Conservation (phyloP, 73 alveolate genomes). For the Tetrahymena elliotti region DNA sequence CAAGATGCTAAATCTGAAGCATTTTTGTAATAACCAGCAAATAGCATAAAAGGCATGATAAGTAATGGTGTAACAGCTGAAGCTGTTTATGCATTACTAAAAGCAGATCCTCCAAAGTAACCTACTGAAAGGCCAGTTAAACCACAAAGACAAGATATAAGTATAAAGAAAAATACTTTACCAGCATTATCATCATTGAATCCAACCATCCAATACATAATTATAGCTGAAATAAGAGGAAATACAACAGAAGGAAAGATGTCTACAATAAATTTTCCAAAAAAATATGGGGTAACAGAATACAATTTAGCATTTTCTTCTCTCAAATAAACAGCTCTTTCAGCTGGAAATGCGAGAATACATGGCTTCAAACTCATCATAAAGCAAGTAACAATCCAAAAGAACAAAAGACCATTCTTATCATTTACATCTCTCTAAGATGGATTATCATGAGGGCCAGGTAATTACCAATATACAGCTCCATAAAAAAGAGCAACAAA, state of each 20-base stretch:
- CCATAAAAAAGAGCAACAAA: not conserved
- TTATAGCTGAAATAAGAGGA: slow-evolving; percentile 12
- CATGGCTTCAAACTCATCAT: slow-evolving; percentile 11
- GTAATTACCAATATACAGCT: not conserved
- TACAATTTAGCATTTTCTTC: slow-evolving; percentile 34
- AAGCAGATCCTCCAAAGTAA: slow-evolving; percentile 44
- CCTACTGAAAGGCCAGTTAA: slow-evolving; percentile 43
- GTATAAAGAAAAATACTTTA: not conserved
- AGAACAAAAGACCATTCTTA: not conserved
- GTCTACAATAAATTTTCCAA: slow-evolving; percentile 25
- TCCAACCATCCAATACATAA: slow-evolving; percentile 40
- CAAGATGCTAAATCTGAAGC: slow-evolving; percentile 36
- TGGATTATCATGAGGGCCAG: not conserved
- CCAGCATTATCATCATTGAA: slow-evolving; percentile 16
- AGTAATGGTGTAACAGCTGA: slow-evolving; percentile 38
- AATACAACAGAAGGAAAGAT: slow-evolving; percentile 5
- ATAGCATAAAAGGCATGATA: slow-evolving; percentile 52
- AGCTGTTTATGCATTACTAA: slow-evolving; percentile 46
- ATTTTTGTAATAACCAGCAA: slow-evolving; percentile 61
- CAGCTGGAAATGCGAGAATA: slow-evolving; percentile 5
- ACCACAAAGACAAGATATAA: not conserved
- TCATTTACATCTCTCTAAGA: not conserved
- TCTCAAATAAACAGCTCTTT: slow-evolving; percentile 38
- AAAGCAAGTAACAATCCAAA: not conserved
- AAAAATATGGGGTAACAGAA: slow-evolving; percentile 6